phyloP scores from a whole-genome alignment of 176 grass and related monocot species.

The Cenchrus purpureus region DNA sequence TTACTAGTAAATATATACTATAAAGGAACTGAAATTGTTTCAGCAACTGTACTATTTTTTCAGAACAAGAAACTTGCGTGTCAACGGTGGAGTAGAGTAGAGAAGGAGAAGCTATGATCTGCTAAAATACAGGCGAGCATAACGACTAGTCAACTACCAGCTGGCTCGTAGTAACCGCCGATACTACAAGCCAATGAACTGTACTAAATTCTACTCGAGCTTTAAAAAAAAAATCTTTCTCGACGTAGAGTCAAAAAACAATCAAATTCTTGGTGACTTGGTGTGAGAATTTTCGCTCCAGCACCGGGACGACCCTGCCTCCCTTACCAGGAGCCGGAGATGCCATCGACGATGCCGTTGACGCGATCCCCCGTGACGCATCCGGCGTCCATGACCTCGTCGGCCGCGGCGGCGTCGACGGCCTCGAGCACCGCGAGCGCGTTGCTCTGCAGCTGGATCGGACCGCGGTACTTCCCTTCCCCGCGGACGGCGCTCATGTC shows the following conservation, averaged over 20 bases:
- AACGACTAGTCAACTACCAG: background rate
- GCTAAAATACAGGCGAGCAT: background rate
- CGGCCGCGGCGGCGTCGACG: conserved; percentile 59
- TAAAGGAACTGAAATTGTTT: background rate
- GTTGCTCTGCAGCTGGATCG: conserved; percentile 98
- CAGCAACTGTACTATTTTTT: background rate
- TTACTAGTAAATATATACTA: background rate
- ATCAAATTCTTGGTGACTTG: background rate
- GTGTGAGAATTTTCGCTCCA: background rate
- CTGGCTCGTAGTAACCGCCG: background rate
- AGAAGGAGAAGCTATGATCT: background rate
- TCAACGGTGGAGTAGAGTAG: background rate
- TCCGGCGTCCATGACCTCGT: conserved; percentile 65
- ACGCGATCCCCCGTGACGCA: conserved; percentile 85
- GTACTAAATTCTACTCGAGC: background rate
- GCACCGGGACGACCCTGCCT: background rate
- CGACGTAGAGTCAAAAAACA: background rate
- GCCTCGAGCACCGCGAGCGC: conserved; percentile 83
- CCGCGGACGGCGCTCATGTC: conserved; percentile 83
- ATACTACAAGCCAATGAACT: background rate
- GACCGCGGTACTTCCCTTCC: conserved; percentile 83
- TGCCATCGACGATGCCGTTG: conserved; percentile 90
- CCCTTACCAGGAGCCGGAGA: conserved; percentile 69
- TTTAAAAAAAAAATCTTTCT: background rate
- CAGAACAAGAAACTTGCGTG: background rate